Evolutionary conservation across 2,329 filamentous ascomycete genomes (phyloP).

Genomic region (Parascedosporium putredinis): DNA sequence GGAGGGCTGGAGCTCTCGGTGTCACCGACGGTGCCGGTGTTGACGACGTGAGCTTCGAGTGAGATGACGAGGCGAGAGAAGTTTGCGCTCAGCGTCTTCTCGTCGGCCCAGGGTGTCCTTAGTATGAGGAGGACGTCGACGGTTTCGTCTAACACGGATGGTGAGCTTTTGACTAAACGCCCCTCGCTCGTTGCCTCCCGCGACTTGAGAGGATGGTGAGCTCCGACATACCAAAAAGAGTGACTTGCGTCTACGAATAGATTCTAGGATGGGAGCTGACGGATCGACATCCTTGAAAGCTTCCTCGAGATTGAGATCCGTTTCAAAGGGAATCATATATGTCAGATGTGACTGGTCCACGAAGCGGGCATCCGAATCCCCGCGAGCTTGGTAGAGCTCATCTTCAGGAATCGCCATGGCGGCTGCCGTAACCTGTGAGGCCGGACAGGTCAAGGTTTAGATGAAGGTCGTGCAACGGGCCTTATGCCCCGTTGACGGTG

Average conservation of each 20-base stretch:
- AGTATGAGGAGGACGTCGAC: slow-evolving; percentile 59
- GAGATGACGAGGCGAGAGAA: slow-evolving; percentile 54
- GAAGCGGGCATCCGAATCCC: slow-evolving; percentile 28
- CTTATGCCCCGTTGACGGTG: no score
- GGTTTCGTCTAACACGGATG: slow-evolving; percentile 58
- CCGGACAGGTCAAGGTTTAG: no score
- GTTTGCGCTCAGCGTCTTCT: slow-evolving; percentile 45
- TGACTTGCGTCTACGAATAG: slow-evolving; percentile 50
- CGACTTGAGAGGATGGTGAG: slow-evolving; percentile 15
- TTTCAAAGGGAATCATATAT: slow-evolving; percentile 49
- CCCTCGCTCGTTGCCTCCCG: slow-evolving; percentile 36
- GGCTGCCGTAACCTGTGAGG: neutral
- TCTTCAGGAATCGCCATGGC: slow-evolving; percentile 19
- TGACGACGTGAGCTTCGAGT: slow-evolving; percentile 56
- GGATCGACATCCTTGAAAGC: slow-evolving; percentile 32
- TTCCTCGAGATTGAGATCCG: slow-evolving; percentile 43
- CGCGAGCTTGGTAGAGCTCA: slow-evolving; percentile 17
- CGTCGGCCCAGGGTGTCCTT: slow-evolving; percentile 49
- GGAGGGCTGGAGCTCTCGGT: slow-evolving; percentile 30
- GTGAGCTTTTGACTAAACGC: slow-evolving; percentile 13
- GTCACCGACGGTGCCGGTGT: slow-evolving; percentile 39
- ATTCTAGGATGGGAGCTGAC: slow-evolving; percentile 39
- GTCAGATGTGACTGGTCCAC: slow-evolving; percentile 48
- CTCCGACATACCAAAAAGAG: slow-evolving; percentile 63
- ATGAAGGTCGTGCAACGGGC: no score